A percentile compares a stretch with the other conserved stretches of the same genome.
phyloP scores from a whole-genome alignment of 1,139 yeast genomes.

The Barnettozyma hawaiiensis region DNA sequence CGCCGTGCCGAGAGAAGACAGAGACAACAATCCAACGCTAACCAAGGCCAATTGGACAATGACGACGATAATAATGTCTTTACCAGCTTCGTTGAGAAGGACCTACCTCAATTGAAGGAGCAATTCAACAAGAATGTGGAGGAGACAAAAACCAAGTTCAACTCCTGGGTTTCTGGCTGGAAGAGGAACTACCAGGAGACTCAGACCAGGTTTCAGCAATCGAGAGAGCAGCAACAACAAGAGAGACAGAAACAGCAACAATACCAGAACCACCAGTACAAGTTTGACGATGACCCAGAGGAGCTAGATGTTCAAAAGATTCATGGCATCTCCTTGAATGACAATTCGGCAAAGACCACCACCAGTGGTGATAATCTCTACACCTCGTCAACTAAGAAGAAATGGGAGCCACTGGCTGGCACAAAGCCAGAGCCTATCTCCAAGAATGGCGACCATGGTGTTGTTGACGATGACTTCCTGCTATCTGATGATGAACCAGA shows the following conservation, averaged over 20 bases:
- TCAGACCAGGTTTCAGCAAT: conserved; percentile 4
- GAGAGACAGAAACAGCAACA: conserved; percentile 19
- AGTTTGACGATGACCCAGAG: conserved; percentile 51
- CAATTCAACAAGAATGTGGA: conserved; percentile 71
- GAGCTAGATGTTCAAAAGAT: conserved; percentile 45
- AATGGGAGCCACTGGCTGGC: conserved; percentile 60
- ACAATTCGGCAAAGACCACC: conserved; percentile 33
- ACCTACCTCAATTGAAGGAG: conserved; percentile 61
- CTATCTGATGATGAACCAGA: conserved; percentile 80
- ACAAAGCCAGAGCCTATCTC: conserved; percentile 46
- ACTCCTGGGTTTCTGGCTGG: conserved; percentile 72
- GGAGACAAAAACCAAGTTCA: conserved; percentile 75
- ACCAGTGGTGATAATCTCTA: conserved; percentile 17
- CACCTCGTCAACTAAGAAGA: conserved; percentile 25
- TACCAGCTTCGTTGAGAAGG: conserved; percentile 58
- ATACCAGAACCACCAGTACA: conserved; percentile 28
- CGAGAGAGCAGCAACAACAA: conserved; percentile 20
- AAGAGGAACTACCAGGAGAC: conserved; percentile 16
- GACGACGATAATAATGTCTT: conserved; percentile 47
- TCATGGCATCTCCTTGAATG: conserved; percentile 45
- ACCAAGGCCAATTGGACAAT: conserved; percentile 21
- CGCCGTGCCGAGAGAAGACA: conserved; percentile 25
- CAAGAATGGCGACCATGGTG: conserved; percentile 32
- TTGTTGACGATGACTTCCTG: conserved; percentile 58
- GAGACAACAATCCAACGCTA: conserved; percentile 23